Evolutionary conservation across 2,329 filamentous ascomycete genomes (phyloP).

Genomic region (Talaromyces sp.): DNA sequence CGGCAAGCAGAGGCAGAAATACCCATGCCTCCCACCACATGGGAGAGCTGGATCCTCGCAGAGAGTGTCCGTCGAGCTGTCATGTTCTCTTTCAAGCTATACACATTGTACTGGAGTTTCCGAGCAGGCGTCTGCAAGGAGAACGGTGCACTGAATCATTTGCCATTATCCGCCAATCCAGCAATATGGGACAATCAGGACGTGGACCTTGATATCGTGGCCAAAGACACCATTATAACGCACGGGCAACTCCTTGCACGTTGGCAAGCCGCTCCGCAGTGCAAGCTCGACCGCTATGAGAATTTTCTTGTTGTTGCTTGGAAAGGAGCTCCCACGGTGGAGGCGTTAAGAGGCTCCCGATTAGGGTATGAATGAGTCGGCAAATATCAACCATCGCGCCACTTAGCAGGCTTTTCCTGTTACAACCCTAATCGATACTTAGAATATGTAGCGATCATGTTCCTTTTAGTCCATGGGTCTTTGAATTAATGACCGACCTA

Average conservation of each 20-base stretch:
- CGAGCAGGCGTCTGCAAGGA: constrained; percentile 10
- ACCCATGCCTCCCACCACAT: not conserved
- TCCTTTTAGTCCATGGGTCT: not conserved
- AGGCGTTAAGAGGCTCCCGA: not conserved
- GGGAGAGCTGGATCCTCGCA: constrained; percentile 10
- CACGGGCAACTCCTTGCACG: not conserved
- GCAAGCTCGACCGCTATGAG: not conserved
- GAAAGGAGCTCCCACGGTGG: not conserved
- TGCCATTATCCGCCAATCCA: constrained; percentile 8
- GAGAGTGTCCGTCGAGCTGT: constrained; percentile 14
- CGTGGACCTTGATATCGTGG: not conserved
- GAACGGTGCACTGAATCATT: not conserved
- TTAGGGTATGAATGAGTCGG: not conserved
- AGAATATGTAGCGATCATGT: not conserved
- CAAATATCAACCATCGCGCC: too few species aligned
- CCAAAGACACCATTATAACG: not conserved
- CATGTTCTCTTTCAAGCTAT: constrained; percentile 9
- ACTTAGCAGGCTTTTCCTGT: not conserved
- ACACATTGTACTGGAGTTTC: constrained; percentile 6
- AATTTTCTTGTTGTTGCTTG: not conserved
- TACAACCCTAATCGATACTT: not conserved
- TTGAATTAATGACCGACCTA: not conserved
- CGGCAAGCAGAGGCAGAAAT: not conserved
- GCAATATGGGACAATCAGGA: not conserved
- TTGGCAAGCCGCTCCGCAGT: not conserved